phyloP scores from a whole-genome alignment of 805 yeast genomes.

The Barnettozyma californica region DNA sequence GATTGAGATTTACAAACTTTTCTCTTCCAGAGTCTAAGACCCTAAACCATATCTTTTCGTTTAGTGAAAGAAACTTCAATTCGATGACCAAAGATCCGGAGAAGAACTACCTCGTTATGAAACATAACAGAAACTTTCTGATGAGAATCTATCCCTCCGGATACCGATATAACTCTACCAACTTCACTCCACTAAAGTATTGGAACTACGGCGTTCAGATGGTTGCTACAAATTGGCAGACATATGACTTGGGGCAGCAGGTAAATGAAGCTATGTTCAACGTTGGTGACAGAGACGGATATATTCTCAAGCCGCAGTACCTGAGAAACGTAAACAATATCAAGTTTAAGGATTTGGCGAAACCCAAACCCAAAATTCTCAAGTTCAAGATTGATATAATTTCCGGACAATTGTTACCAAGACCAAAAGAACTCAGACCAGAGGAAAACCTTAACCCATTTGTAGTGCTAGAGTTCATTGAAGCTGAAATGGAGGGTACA shows the following conservation, averaged over 20 bases:
- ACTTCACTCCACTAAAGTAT: conserved; percentile 70
- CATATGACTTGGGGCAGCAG: conserved; percentile 85
- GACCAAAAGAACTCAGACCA: conserved; percentile 46
- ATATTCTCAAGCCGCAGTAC: conserved; percentile 64
- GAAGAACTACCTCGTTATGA: conserved; percentile 50
- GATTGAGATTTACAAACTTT: conserved; percentile 73
- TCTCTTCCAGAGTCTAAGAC: conserved; percentile 83
- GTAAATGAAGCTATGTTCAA: conserved; percentile 79
- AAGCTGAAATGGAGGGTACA: conserved; percentile 29
- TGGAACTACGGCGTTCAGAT: conserved; percentile 89
- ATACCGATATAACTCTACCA: conserved; percentile 68
- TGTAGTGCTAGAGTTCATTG: conserved; percentile 55
- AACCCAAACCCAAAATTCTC: conserved; percentile 8
- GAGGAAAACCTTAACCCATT: conserved; percentile 52
- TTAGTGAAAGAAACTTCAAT: conserved; percentile 67
- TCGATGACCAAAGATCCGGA: conserved; percentile 58
- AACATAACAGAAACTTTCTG: conserved; percentile 70
- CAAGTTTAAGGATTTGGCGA: conserved; percentile 17
- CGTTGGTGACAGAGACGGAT: conserved; percentile 58
- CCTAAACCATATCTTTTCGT: conserved; percentile 76
- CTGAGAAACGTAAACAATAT: conserved; percentile 27
- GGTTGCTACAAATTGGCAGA: conserved; percentile 98
- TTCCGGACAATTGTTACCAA: conserved; percentile 84
- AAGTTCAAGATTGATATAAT: conserved; percentile 42
- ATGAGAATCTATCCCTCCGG: conserved; percentile 88